Conservation (phyloP, 129 eudicot genomes). For the Pseudognaphalium luteoalbum region DNA sequence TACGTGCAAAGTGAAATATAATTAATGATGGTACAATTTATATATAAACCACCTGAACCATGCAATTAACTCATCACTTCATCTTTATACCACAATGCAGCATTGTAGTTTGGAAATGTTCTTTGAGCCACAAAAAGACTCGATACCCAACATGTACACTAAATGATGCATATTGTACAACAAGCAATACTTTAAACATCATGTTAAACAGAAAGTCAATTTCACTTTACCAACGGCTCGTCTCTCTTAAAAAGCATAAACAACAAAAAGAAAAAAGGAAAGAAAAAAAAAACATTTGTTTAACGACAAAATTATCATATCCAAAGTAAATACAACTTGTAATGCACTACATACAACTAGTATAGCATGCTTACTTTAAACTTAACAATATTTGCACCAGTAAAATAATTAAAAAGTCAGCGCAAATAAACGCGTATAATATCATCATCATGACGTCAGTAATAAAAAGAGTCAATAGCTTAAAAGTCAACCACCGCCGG, state of each 20-base stretch:
- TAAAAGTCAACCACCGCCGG: constrained; percentile 55
- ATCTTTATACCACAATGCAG: too few species aligned
- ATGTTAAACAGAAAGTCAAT: constrained; percentile 11
- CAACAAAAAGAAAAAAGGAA: background rate
- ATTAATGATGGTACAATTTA: too few species aligned
- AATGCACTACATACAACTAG: background rate
- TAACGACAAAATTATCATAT: constrained; percentile 5
- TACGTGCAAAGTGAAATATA: too few species aligned
- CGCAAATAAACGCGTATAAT: constrained; percentile 22
- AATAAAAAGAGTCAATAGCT: background rate
- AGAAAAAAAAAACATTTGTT: background rate
- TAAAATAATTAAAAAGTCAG: background rate
- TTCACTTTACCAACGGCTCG: constrained; percentile 29
- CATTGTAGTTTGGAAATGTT: too few species aligned
- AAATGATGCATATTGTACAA: constrained; percentile 11
- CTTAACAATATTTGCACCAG: background rate
- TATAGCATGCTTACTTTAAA: background rate
- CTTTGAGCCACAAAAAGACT: background rate
- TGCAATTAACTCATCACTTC: too few species aligned
- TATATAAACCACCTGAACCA: too few species aligned
- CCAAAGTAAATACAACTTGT: constrained; percentile 17
- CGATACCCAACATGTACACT: constrained; percentile 8
- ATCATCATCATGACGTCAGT: constrained; percentile 29
- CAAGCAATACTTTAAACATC: constrained; percentile 2
- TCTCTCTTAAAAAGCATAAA: constrained; percentile 9